Percentiles rank a stretch among this genome's conserved stretches.
These are phyloP conservation scores for Irpex sp. DNA, from an alignment of 1,284 basidiomycete genomes.

Conservation along the genomic window DNA sequence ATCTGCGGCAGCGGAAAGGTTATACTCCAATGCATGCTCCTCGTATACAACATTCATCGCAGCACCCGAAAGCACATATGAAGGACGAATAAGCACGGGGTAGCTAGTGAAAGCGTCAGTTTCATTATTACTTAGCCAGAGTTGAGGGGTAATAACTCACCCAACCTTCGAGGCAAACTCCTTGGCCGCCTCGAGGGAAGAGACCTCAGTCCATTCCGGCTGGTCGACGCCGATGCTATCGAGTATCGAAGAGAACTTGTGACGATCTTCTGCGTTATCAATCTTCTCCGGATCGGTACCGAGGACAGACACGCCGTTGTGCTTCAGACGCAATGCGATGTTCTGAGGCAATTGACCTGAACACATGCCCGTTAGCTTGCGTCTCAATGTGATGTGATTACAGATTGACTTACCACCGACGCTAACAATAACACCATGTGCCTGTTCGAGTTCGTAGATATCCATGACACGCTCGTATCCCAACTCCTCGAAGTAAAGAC, in stretches of 20 bases:
- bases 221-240: slow-evolving; percentile 96
- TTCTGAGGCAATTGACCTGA: slow-evolving; percentile 86
- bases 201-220: slow-evolving; percentile 93
- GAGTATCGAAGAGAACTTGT: slow-evolving; percentile 97
- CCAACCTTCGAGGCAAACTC: slow-evolving; percentile 84
- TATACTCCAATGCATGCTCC: slow-evolving; percentile 84
- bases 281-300: slow-evolving; percentile 96
- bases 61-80: slow-evolving; percentile 96
- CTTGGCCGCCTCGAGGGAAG: slow-evolving; percentile 86
- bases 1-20: slow-evolving; percentile 89
- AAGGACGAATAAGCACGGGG: slow-evolving; percentile 93
- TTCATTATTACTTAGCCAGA: slow-evolving; percentile 11
- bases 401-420: slow-evolving; percentile 72
- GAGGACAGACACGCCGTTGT: slow-evolving; percentile 87
- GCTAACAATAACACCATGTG: slow-evolving; percentile 92
- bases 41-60: slow-evolving; percentile 99
- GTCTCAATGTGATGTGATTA: background rate
- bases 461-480: slow-evolving; percentile 99
- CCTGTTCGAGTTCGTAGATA: slow-evolving; percentile 95
- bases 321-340: slow-evolving; percentile 93
- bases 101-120: slow-evolving; percentile 47
- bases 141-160: slow-evolving; percentile 31
- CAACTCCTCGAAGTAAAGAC: slow-evolving; percentile 98
- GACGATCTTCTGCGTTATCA: slow-evolving; percentile 96
- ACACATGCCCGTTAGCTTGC: slow-evolving; percentile 35